A percentile compares a stretch with the other conserved stretches of the same genome.
Conservation (phyloP, 106 monocot genomes). For the Dendrobium nobile region DNA sequence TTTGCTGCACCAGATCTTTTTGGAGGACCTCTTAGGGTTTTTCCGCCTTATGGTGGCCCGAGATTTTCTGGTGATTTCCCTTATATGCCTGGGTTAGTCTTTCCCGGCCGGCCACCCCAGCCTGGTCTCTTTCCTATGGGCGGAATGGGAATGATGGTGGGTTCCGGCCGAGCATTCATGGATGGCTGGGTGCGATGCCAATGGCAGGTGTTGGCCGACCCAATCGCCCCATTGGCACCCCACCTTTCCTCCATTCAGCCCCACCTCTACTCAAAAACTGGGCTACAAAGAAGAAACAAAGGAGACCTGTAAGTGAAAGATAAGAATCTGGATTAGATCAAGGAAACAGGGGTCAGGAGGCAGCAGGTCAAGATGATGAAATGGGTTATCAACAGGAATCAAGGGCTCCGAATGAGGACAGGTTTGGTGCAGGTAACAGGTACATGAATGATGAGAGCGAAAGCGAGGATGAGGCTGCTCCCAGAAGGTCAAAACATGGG, state of each 20-base stretch:
- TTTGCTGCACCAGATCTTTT: slow-evolving; percentile 61
- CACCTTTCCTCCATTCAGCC: slow-evolving; percentile 40
- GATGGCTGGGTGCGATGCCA: slow-evolving; percentile 65
- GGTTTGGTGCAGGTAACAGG: slow-evolving; percentile 12
- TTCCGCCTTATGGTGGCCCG: slow-evolving; percentile 60
- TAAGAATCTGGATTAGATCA: slow-evolving; percentile 36
- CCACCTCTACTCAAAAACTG: slow-evolving; percentile 20
- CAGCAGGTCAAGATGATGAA: slow-evolving; percentile 20
- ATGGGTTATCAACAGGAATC: slow-evolving; percentile 19
- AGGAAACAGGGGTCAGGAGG: slow-evolving; percentile 44
- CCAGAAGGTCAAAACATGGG: slow-evolving; percentile 62
- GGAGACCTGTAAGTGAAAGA: slow-evolving; percentile 40
- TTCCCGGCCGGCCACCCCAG: slow-evolving; percentile 42
- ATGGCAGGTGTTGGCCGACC: slow-evolving; percentile 36
- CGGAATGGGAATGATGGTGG: slow-evolving; percentile 87
- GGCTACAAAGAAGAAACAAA: slow-evolving; percentile 53
- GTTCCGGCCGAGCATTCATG: slow-evolving; percentile 49
- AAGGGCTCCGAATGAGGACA: slow-evolving; percentile 25
- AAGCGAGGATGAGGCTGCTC: slow-evolving; percentile 87
- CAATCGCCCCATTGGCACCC: slow-evolving; percentile 50
- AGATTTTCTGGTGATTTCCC: slow-evolving; percentile 56
- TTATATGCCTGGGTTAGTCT: slow-evolving; percentile 31
- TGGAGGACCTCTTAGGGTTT: slow-evolving; percentile 53
- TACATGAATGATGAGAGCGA: slow-evolving; percentile 61
- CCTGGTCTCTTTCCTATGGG: slow-evolving; percentile 61